These are phyloP conservation scores for Diaporthe ilicicola DNA, from an alignment of 2,329 filamentous ascomycete species.

Conservation along the genomic window DNA sequence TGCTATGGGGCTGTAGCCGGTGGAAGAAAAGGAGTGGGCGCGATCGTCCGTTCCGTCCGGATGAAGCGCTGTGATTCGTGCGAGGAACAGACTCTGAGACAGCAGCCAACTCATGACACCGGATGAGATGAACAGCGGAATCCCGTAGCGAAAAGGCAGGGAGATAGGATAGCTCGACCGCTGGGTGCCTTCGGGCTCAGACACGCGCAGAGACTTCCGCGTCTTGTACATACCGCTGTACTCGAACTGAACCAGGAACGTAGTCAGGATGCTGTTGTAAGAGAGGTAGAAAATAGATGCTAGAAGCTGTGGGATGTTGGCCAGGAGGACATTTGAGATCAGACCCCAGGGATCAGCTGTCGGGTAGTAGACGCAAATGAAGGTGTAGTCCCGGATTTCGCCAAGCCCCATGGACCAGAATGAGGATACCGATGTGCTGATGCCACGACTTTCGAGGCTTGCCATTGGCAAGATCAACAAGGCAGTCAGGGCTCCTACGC, in stretches of 20 bases:
- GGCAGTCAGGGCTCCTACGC: neutral
- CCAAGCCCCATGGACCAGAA: slow-evolving; percentile 44
- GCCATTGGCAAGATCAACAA: neutral
- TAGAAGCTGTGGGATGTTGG: slow-evolving; percentile 50
- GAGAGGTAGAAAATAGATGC: slow-evolving; percentile 55
- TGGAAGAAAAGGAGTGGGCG: slow-evolving; percentile 42
- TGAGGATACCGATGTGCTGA: slow-evolving; percentile 34
- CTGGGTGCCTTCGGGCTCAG: slow-evolving; percentile 49
- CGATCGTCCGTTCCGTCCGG: slow-evolving; percentile 37
- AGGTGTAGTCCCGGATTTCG: slow-evolving; percentile 39
- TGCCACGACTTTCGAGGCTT: slow-evolving; percentile 32
- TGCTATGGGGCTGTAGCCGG: slow-evolving; percentile 42
- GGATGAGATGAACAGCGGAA: slow-evolving; percentile 47
- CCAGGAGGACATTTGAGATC: slow-evolving; percentile 43
- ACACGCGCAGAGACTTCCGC: slow-evolving; percentile 52
- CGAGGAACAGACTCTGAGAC: slow-evolving; percentile 47
- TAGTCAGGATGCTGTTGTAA: slow-evolving; percentile 54
- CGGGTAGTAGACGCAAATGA: slow-evolving; percentile 39
- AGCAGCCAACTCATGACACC: slow-evolving; percentile 57
- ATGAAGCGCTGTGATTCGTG: slow-evolving; percentile 43
- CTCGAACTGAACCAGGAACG: slow-evolving; percentile 55
- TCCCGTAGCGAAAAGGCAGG: slow-evolving; percentile 53
- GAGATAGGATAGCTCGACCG: slow-evolving; percentile 53
- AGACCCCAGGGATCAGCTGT: slow-evolving; percentile 40
- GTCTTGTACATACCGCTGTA: slow-evolving; percentile 49